Percentiles rank a stretch among this genome's conserved stretches.
These are phyloP conservation scores for Tolypocladium ophioglossoides DNA, from an alignment of 2,329 filamentous ascomycete genomes.

Conservation along the genomic window DNA sequence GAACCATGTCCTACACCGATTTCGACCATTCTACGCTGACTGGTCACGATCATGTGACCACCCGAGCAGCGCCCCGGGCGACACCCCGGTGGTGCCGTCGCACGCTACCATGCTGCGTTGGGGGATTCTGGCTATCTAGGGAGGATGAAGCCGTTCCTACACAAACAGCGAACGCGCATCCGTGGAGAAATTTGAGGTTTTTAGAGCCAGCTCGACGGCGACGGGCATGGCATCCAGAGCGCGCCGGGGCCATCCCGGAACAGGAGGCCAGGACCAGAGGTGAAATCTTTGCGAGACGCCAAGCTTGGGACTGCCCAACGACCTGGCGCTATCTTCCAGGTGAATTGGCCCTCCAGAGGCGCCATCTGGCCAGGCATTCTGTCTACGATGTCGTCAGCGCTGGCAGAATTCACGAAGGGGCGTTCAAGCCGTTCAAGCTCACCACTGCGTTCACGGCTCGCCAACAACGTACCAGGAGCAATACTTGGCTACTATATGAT, in stretches of 20 bases:
- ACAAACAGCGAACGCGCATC: not conserved
- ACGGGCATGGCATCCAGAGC: not conserved
- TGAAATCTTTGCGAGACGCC: not conserved
- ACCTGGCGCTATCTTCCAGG: not conserved
- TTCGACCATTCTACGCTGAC: constrained; percentile 9
- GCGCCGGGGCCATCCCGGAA: not conserved
- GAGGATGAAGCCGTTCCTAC: not conserved
- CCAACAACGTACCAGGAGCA: not conserved
- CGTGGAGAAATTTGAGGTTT: not conserved
- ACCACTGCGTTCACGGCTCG: not conserved
- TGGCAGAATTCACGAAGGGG: not conserved
- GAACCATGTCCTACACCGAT: constrained; percentile 19
- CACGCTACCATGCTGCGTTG: not conserved
- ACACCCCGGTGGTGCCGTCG: not conserved
- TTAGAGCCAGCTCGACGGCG: not conserved
- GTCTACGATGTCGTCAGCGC: not conserved
- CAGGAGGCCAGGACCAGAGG: not conserved
- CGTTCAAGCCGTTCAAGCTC: not conserved
- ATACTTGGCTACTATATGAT: not conserved
- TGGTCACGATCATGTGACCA: constrained; percentile 12
- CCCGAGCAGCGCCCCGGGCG: not conserved
- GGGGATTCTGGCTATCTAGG: not conserved
- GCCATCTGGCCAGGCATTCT: not conserved
- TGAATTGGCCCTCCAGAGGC: not conserved
- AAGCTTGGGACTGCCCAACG: not conserved